These are phyloP conservation scores for Ogataea nitratoaversa DNA, from an alignment of 805 yeast genomes.

Conservation along the genomic window DNA sequence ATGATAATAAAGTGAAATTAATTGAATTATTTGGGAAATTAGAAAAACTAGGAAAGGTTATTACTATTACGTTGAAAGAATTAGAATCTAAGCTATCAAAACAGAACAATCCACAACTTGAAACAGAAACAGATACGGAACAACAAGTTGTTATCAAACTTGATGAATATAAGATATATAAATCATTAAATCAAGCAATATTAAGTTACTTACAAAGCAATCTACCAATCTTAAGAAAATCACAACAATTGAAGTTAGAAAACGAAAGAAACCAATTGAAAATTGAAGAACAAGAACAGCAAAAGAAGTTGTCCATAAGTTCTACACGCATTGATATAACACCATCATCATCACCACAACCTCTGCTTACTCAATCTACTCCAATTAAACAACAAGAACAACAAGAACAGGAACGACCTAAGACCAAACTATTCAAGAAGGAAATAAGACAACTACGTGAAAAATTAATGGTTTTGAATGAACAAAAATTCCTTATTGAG, in stretches of 20 bases:
- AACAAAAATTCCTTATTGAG: constrained; percentile 71
- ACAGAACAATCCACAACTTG: not conserved
- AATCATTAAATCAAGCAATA: constrained; percentile 54
- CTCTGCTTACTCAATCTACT: no score
- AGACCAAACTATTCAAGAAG: constrained; percentile 40
- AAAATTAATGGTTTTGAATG: constrained; percentile 80
- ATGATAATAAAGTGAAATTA: constrained; percentile 39
- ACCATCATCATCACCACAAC: no score
- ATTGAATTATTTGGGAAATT: constrained; percentile 47
- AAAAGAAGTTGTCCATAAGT: no score
- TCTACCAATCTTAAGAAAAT: constrained; percentile 56
- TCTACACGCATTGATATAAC: no score
- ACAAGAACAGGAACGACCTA: no score
- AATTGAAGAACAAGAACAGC: constrained; percentile 3
- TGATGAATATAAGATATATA: constrained; percentile 44
- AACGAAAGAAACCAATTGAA: constrained; percentile 8
- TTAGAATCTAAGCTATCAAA: constrained; percentile 21
- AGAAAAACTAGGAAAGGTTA: constrained; percentile 45
- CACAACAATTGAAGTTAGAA: constrained; percentile 38
- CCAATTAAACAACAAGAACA: no score
- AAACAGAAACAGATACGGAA: not conserved
- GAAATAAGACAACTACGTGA: constrained; percentile 62
- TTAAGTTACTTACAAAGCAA: constrained; percentile 62
- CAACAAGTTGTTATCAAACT: constrained; percentile 2
- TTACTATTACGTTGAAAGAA: constrained; percentile 27